Conservation (phyloP, 1,284 basidiomycete species). For the Rhizoctonia solani region DNA sequence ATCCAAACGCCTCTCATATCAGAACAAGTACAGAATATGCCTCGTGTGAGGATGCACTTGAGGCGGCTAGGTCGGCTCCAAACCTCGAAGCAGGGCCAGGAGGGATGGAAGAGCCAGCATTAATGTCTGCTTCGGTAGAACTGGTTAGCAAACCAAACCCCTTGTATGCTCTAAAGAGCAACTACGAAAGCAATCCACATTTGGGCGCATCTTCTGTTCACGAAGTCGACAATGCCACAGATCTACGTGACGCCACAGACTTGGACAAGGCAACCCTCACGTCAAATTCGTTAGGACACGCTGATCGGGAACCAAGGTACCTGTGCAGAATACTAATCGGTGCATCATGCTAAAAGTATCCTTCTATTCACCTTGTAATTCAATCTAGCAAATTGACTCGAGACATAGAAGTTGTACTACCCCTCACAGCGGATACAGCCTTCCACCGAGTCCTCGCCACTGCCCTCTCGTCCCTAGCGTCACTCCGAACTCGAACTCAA, state of each 20-base stretch:
- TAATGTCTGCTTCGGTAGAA: constrained; percentile 12
- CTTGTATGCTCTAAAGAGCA: constrained; percentile 6
- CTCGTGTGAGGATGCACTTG: no score
- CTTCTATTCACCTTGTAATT: neutral
- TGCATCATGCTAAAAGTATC: neutral
- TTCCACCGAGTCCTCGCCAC: constrained; percentile 82
- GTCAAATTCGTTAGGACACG: no score
- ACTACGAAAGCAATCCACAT: neutral
- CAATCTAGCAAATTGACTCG: constrained; percentile 41
- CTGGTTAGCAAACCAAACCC: constrained; percentile 6
- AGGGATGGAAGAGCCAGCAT: neutral
- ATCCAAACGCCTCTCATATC: neutral
- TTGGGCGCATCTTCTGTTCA: neutral
- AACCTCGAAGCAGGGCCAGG: neutral
- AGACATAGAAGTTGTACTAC: constrained; percentile 81
- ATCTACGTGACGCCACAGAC: neutral
- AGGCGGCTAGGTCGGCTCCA: no score
- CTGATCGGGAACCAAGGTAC: no score
- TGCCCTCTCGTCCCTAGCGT: constrained; percentile 70
- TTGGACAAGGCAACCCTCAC: neutral
- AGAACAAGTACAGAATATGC: no score
- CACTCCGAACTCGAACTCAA: constrained; percentile 65
- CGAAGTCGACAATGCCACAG: neutral
- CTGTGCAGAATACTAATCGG: neutral
- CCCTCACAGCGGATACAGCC: constrained; percentile 76